Conservation (phyloP, 768 basidiomycete species). For the Suillus plorans region DNA sequence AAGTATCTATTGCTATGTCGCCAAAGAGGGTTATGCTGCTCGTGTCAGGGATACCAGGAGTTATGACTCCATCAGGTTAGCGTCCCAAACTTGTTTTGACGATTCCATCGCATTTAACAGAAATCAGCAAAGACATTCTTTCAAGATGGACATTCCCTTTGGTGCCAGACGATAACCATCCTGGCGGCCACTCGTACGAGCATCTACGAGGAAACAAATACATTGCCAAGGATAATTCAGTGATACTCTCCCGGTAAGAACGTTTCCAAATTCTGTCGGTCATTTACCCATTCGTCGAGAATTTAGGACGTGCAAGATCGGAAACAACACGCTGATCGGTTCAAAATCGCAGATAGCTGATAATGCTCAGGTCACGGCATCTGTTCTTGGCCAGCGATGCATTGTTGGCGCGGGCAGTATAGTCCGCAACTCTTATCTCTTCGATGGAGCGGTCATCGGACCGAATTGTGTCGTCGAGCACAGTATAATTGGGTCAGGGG, state of each 20-base stretch:
- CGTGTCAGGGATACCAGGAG: slow-evolving; percentile 91
- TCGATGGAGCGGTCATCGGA: slow-evolving; percentile 74
- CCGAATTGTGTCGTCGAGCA: slow-evolving; percentile 68
- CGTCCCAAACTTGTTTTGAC: background rate
- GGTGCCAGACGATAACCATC: slow-evolving; percentile 92
- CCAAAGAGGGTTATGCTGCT: slow-evolving; percentile 87
- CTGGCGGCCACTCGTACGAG: slow-evolving; percentile 79
- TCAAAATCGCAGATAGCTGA: slow-evolving; percentile 67
- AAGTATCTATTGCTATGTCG: slow-evolving; percentile 88
- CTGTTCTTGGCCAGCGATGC: slow-evolving; percentile 79
- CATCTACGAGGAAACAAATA: slow-evolving; percentile 89
- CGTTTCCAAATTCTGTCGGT: background rate
- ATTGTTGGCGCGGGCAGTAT: slow-evolving; percentile 67
- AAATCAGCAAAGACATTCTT: slow-evolving; percentile 82
- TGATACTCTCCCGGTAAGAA: slow-evolving; percentile 77
- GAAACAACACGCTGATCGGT: slow-evolving; percentile 85
- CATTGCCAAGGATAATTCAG: slow-evolving; percentile 74
- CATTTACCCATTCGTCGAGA: background rate
- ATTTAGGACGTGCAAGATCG: slow-evolving; percentile 77
- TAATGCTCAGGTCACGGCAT: slow-evolving; percentile 62
- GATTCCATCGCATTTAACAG: slow-evolving; percentile 6
- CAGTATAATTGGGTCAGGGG: slow-evolving; percentile 80
- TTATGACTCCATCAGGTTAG: slow-evolving; percentile 85
- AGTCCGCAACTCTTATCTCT: slow-evolving; percentile 79
- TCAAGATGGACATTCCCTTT: slow-evolving; percentile 94